Evolutionary conservation across 495 filamentous ascomycete species (phyloP).

Genomic region (Xylaria scruposa): DNA sequence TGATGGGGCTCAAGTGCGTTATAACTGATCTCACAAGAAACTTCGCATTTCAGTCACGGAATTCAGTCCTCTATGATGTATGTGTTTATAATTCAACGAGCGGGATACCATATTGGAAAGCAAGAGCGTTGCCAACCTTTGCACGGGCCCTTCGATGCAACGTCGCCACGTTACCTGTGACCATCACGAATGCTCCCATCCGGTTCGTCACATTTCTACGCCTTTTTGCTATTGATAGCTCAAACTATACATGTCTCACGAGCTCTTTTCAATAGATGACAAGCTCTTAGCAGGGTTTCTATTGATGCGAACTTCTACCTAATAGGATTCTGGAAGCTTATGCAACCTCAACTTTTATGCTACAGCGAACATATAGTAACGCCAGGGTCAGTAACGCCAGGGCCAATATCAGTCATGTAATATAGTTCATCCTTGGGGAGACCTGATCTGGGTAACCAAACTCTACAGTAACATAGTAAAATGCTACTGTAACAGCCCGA

Average conservation of each 20-base stretch:
- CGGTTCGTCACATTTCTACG: neutral
- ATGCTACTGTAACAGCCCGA: conserved; percentile 1
- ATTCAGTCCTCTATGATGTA: neutral
- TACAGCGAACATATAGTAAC: neutral
- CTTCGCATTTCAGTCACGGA: neutral
- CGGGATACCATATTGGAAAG: neutral
- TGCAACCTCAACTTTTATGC: neutral
- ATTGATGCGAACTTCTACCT: neutral
- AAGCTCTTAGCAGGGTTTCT: neutral
- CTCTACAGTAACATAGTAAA: neutral
- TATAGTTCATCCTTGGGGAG: neutral
- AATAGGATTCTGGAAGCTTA: neutral
- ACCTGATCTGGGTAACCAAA: neutral
- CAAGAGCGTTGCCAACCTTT: conserved; percentile 4
- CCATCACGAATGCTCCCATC: neutral
- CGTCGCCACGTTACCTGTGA: neutral
- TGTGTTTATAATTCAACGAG: neutral
- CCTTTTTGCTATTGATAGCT: neutral
- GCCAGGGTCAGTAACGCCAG: neutral
- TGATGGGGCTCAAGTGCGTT: neutral
- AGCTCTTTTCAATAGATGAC: neutral
- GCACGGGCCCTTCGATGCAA: conserved; percentile 13
- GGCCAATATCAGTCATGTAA: neutral
- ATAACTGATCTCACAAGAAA: neutral
- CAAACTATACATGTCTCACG: neutral